Base-by-base conservation (phyloP, 306 rosid species). In the Phaseolus lunatus region DNA sequence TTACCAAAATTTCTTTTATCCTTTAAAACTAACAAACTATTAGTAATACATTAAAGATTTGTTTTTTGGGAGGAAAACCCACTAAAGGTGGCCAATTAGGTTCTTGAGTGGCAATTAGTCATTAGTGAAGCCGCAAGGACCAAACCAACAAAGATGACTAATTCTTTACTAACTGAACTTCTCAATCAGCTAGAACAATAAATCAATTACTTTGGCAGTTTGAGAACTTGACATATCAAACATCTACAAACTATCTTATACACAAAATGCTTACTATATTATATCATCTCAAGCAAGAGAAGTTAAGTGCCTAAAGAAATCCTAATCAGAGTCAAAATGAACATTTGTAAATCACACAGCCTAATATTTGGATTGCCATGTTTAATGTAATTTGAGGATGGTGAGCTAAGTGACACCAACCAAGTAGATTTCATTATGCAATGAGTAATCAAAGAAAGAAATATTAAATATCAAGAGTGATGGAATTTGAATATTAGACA, bases 101-200 rank as follows among this genome's bases (percentile, higher is more conserved):
- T 9, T 77, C 50, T 12, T 44, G 3, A 1, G 39, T 7, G 2
- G 6, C 16, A 1, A 48, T 48, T 44, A 37, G 43, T 37, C 43
- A 37, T 37, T 3, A 9, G 2, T 9, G 43, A 37, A 39, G 13
- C n/a, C n/a, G n/a, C 76, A 73, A 66, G 61, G 41, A 49, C 62
- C 24, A 58, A 66, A 65, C 47, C 39, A 56, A 41, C 27, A 59
- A 58, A 58, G 66, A 75, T 62, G 27, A 57, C 27, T 19, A 80
- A 54, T 35, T 15, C 62, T 73, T 26, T 67, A 56, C 65, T 39
- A 44, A 45, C 69, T 67, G 66, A 69, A 56, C 69, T 75, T 66
- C 69, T 54, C 43, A 66, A 54, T 67, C 77, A 58, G 58, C 80
- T 67, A 83, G 77, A 83, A 78, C 49, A 53, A 66, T 43, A 78